Percentiles rank a stretch among this genome's conserved stretches.
These are phyloP conservation scores for Trematosphaeria pertusa DNA, from an alignment of 2,329 filamentous ascomycete species.

Conservation along the genomic window DNA sequence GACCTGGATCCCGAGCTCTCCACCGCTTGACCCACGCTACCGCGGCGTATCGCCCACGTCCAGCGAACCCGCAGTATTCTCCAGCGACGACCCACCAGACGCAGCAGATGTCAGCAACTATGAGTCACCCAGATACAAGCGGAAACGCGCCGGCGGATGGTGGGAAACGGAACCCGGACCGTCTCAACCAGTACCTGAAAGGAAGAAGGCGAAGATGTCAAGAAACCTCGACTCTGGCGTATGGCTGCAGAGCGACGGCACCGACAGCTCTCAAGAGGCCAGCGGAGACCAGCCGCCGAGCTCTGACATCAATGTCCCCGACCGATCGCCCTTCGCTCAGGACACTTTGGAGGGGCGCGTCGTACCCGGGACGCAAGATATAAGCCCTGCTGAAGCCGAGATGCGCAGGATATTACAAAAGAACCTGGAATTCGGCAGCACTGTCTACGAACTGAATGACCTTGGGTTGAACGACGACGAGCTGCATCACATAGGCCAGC, in stretches of 20 bases:
- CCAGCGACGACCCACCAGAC: constrained; percentile 40
- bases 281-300: constrained; percentile 5
- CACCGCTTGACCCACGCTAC: constrained; percentile 30
- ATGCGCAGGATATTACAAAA: neutral
- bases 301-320: constrained; percentile 25
- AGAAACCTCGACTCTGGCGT: constrained; percentile 43
- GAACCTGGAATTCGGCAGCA: neutral
- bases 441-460: neutral
- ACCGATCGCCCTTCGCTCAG: constrained; percentile 11
- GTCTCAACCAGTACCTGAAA: constrained; percentile 21
- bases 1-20: constrained; percentile 29
- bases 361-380: constrained; percentile 7
- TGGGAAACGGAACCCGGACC: constrained; percentile 27
- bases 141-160: constrained; percentile 43
- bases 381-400: constrained; percentile 10
- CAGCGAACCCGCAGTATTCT: constrained; percentile 42
- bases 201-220: constrained; percentile 36
- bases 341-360: constrained; percentile 2
- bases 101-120: constrained; percentile 41
- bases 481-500: constrained; percentile 30
- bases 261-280: constrained; percentile 21
- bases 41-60: constrained; percentile 35
- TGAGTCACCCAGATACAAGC: constrained; percentile 39
- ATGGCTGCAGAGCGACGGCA: constrained; percentile 40
- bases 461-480: constrained; percentile 21